Conservation (phyloP, 441 rosid genomes). For the Populus trichocarpa region DNA sequence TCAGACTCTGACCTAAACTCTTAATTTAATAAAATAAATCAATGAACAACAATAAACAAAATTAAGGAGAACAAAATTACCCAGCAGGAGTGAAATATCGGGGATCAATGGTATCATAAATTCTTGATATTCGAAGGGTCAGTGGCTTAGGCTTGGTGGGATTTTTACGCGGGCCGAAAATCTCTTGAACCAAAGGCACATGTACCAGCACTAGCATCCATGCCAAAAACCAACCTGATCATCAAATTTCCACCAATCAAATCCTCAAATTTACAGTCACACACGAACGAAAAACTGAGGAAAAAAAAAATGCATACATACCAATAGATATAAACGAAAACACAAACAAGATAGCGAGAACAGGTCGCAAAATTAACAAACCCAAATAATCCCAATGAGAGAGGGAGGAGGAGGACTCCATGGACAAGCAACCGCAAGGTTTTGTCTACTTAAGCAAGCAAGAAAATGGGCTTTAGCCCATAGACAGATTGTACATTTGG, state of each 20-base stretch:
- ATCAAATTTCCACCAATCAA: neutral
- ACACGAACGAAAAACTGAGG: neutral
- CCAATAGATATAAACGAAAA: conserved; percentile 55
- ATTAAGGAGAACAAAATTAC: conserved; percentile 11
- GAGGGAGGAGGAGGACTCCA: conserved; percentile 36
- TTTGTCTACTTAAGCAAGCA: neutral
- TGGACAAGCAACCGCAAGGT: neutral
- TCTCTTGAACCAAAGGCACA: conserved; percentile 79
- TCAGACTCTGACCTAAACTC: neutral
- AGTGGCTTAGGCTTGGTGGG: conserved; percentile 42
- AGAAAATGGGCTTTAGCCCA: neutral
- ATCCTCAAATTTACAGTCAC: neutral
- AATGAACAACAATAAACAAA: neutral
- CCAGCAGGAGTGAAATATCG: conserved; percentile 23
- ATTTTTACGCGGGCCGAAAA: conserved; percentile 63
- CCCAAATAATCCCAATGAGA: conserved; percentile 29
- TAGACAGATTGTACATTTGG: neutral
- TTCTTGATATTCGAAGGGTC: conserved; percentile 44
- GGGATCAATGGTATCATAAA: conserved; percentile 40
- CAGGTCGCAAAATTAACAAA: conserved; percentile 56
- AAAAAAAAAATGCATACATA: conserved; percentile 7
- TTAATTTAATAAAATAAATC: too few species aligned
- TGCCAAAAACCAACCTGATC: conserved; percentile 73
- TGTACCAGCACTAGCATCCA: conserved; percentile 84
- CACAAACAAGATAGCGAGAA: conserved; percentile 57